phyloP scores from a whole-genome alignment of 1,284 basidiomycete species.

The Naganishia cerealis region DNA sequence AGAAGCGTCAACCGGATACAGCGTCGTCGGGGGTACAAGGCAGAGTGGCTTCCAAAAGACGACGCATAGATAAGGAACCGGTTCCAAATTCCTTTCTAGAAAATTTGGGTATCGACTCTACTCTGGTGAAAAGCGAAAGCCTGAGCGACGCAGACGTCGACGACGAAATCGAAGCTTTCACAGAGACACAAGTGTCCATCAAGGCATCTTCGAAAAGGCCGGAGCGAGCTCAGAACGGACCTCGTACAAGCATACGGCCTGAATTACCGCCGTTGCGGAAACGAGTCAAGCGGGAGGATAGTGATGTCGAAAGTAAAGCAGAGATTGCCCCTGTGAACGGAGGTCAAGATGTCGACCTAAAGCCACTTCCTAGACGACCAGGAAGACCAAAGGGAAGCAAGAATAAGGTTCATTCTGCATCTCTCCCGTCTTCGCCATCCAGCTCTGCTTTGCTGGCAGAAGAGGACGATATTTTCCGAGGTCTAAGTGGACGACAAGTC shows the following conservation, averaged over 20 bases:
- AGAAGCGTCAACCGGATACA: not conserved
- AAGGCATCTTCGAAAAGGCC: not conserved
- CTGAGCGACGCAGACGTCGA: slow-evolving; percentile 50
- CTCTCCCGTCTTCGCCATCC: slow-evolving; percentile 29
- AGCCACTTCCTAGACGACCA: not conserved
- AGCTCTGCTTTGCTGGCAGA: slow-evolving; percentile 32
- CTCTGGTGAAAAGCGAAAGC: slow-evolving; percentile 50
- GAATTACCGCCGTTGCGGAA: slow-evolving; percentile 40
- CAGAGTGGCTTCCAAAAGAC: not conserved
- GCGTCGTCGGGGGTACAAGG: not conserved
- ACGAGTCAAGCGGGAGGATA: slow-evolving; percentile 41
- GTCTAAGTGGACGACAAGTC: slow-evolving; percentile 52
- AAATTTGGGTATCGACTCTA: slow-evolving; percentile 49
- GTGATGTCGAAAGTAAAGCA: slow-evolving; percentile 36
- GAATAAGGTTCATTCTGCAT: slow-evolving; percentile 3
- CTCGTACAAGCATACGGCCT: not conserved
- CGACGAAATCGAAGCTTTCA: slow-evolving; percentile 39
- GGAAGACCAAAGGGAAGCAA: slow-evolving; percentile 27
- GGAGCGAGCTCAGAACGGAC: not conserved
- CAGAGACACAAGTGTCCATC: not conserved
- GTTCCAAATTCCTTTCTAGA: slow-evolving; percentile 39
- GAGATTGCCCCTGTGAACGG: not conserved
- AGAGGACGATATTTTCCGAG: slow-evolving; percentile 48
- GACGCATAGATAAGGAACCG: not conserved
- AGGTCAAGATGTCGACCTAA: not conserved